Evolutionary conservation across 2,329 filamentous ascomycete species (phyloP).

Genomic region (Tolypocladium guangdongense): DNA sequence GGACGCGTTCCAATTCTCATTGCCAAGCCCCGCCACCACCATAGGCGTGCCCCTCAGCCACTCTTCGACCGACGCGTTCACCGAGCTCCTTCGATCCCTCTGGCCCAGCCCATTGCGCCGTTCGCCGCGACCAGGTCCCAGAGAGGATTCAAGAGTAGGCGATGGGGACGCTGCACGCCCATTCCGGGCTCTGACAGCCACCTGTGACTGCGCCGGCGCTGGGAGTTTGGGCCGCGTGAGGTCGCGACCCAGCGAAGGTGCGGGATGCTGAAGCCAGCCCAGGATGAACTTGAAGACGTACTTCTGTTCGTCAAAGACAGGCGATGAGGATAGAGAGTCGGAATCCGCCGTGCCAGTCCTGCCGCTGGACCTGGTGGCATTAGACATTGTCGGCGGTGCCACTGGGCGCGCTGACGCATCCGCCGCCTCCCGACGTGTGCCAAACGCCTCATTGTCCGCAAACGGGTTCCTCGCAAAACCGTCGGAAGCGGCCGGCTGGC

Average conservation of each 20-base stretch:
- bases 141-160: no score
- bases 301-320: conserved; percentile 41
- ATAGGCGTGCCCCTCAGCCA: conserved; percentile 10
- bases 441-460: background rate
- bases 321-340: conserved; percentile 44
- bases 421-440: conserved; percentile 37
- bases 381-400: background rate
- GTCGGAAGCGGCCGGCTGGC: background rate
- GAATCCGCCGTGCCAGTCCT: conserved; percentile 32
- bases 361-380: conserved; percentile 13
- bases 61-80: conserved; percentile 21
- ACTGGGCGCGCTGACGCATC: conserved; percentile 9
- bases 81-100: conserved; percentile 12
- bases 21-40: background rate
- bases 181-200: conserved; percentile 31
- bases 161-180: conserved; percentile 11
- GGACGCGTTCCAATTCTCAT: background rate
- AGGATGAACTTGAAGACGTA: conserved; percentile 68
- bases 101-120: background rate
- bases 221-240: conserved; percentile 60
- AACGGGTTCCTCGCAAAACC: background rate
- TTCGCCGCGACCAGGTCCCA: background rate
- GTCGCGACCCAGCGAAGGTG: conserved; percentile 48
- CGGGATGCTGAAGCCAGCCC: conserved; percentile 48
- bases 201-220: conserved; percentile 53